Evolutionary conservation across 2,329 filamentous ascomycete genomes (phyloP).

Genomic region (Polytolypa hystricis): DNA sequence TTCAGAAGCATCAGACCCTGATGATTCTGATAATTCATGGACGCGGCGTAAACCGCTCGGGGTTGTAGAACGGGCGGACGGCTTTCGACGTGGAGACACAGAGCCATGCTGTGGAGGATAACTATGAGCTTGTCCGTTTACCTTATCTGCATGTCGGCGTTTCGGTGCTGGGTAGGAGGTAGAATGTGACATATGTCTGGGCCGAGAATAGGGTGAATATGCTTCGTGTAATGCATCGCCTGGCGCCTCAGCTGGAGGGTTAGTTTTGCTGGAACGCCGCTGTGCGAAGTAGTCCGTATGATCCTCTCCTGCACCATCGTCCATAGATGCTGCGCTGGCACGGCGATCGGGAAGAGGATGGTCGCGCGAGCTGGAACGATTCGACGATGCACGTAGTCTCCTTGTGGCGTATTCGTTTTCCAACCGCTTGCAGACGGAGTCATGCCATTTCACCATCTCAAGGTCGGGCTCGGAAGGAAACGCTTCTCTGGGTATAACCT

Average conservation of each 20-base stretch:
- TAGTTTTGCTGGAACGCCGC: not conserved
- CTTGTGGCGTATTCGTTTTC: constrained; percentile 47
- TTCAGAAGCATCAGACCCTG: not conserved
- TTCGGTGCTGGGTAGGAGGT: constrained; percentile 14
- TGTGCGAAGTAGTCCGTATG: constrained; percentile 2
- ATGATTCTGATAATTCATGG: not conserved
- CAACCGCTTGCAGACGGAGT: constrained; percentile 59
- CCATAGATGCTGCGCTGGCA: constrained; percentile 17
- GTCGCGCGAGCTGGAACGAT: constrained; percentile 21
- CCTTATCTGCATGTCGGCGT: not conserved
- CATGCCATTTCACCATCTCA: constrained; percentile 80
- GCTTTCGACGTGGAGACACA: no score
- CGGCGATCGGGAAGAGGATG: constrained; percentile 19
- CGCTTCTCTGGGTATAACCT: constrained; percentile 53
- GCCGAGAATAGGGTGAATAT: constrained; percentile 8
- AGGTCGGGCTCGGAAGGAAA: constrained; percentile 64
- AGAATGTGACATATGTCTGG: constrained; percentile 14
- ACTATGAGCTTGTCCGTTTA: no score
- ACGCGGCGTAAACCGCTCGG: not conserved
- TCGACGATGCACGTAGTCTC: constrained; percentile 20
- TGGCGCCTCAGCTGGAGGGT: not conserved
- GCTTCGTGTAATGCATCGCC: constrained; percentile 12
- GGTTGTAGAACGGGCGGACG: not conserved
- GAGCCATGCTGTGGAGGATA: no score
- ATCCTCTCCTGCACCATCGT: not conserved